Percentiles rank a stretch among this genome's conserved stretches.
Conservation (phyloP, 208 protist genomes). For the Crithidia bombi region DNA sequence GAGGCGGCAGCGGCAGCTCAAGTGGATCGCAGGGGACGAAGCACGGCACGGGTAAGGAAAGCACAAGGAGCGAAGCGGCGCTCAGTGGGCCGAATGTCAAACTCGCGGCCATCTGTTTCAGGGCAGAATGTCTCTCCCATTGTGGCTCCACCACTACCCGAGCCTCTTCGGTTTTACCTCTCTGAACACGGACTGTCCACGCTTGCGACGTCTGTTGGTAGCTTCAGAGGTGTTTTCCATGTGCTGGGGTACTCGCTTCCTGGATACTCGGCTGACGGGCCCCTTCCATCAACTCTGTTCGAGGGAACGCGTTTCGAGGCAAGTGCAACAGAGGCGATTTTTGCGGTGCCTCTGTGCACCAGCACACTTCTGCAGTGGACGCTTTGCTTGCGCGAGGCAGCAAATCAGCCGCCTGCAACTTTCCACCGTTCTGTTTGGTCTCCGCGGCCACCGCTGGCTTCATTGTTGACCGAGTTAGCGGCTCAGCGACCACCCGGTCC, state of each 20-base stretch:
- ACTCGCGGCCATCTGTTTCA: conserved; percentile 12
- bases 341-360: conserved; percentile 53
- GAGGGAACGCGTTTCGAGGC: conserved; percentile 19
- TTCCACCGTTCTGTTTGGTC: conserved; percentile 46
- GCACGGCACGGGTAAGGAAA: not conserved
- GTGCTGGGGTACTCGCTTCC: conserved; percentile 12
- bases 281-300: conserved; percentile 31
- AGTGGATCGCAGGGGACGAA: conserved; percentile 14
- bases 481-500: conserved; percentile 23
- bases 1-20: conserved; percentile 13
- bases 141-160: conserved; percentile 27
- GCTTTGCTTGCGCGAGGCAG: conserved; percentile 35
- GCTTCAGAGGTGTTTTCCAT: conserved; percentile 2
- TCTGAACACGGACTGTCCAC: conserved; percentile 27
- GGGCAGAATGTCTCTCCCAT: conserved; percentile 6
- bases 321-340: conserved; percentile 26
- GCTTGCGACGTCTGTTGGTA: conserved; percentile 13
- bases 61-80: conserved; percentile 12
- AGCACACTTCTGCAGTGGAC: conserved; percentile 68
- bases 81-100: conserved; percentile 8
- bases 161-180: conserved; percentile 31
- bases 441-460: conserved; percentile 21
- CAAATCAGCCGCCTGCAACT: conserved; percentile 18
- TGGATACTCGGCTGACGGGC: not conserved
- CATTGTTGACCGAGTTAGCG: conserved; percentile 20